Conservation (phyloP, 768 basidiomycete genomes). For the Calocybe gangraenosa region DNA sequence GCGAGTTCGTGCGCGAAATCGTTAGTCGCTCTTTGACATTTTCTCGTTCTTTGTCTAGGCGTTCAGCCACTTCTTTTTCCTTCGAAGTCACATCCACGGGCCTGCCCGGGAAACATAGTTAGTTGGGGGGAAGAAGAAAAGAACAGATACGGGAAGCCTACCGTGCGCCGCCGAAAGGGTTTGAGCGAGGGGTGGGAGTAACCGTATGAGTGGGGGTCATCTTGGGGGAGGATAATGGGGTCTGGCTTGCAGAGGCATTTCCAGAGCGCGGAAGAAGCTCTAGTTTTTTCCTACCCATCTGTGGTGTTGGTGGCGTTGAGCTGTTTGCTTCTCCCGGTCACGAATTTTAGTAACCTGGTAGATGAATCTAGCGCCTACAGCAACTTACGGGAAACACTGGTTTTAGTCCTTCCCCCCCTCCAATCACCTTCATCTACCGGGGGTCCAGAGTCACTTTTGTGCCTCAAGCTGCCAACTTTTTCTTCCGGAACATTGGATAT, state of each 20-base stretch:
- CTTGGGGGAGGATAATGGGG: slow-evolving; percentile 79
- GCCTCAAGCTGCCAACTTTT: slow-evolving; percentile 44
- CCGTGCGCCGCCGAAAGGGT: slow-evolving; percentile 88
- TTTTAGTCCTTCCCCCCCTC: slow-evolving; percentile 49
- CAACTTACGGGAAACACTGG: slow-evolving; percentile 62
- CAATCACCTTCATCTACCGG: slow-evolving; percentile 67
- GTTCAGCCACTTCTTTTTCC: slow-evolving; percentile 73
- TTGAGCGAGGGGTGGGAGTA: slow-evolving; percentile 38
- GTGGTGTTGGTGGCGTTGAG: slow-evolving; percentile 81
- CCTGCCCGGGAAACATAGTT: slow-evolving; percentile 29
- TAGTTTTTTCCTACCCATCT: slow-evolving; percentile 73
- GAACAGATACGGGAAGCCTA: slow-evolving; percentile 26
- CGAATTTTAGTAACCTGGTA: too few species aligned
- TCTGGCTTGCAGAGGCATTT: slow-evolving; percentile 59
- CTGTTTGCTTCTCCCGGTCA: slow-evolving; percentile 45
- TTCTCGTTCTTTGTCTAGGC: slow-evolving; percentile 65
- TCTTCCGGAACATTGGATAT: slow-evolving; percentile 35
- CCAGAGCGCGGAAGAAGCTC: slow-evolving; percentile 82
- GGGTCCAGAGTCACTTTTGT: slow-evolving; percentile 52
- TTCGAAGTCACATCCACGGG: slow-evolving; percentile 80
- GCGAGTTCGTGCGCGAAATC: slow-evolving; percentile 52
- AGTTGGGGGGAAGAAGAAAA: not conserved
- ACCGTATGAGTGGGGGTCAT: slow-evolving; percentile 43
- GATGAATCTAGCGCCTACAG: not conserved
- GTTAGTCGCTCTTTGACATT: slow-evolving; percentile 46